Evolutionary conservation across 805 yeast genomes (phyloP).

Genomic region (Starmerella sp.): DNA sequence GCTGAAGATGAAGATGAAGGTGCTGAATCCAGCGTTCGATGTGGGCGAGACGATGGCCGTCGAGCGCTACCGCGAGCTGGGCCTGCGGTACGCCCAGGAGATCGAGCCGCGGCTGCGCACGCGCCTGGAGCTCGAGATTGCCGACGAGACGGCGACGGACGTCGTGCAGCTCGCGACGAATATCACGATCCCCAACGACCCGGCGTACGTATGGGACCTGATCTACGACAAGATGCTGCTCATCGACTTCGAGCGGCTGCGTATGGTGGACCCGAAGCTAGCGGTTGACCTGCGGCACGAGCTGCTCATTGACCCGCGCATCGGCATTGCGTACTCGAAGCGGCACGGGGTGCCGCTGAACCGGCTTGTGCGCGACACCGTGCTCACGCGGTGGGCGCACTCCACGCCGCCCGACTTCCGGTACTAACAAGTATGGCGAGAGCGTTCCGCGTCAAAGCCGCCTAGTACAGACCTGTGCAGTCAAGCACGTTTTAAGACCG

Average conservation of each 20-base stretch:
- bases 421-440: background rate
- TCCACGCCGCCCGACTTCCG: background rate
- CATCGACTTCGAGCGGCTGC: background rate
- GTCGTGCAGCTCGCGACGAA: background rate
- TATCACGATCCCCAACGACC: background rate
- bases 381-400: background rate
- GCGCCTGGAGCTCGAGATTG: background rate
- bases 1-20: background rate
- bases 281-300: background rate
- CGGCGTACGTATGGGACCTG: background rate
- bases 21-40: background rate
- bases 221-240: background rate
- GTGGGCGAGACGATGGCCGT: background rate
- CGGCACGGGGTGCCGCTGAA: constrained; percentile 82
- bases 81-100: background rate
- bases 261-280: background rate
- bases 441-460: too few species aligned
- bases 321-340: constrained; percentile 80
- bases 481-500: too few species aligned
- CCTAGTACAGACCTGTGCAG: too few species aligned
- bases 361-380: constrained; percentile 64
- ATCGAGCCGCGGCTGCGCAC: background rate
- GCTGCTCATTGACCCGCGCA: constrained; percentile 77
- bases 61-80: background rate
- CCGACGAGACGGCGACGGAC: background rate